These are phyloP conservation scores for Cotoneaster glaucophyllus DNA, from an alignment of 306 rosid genomes.

Conservation along the genomic window DNA sequence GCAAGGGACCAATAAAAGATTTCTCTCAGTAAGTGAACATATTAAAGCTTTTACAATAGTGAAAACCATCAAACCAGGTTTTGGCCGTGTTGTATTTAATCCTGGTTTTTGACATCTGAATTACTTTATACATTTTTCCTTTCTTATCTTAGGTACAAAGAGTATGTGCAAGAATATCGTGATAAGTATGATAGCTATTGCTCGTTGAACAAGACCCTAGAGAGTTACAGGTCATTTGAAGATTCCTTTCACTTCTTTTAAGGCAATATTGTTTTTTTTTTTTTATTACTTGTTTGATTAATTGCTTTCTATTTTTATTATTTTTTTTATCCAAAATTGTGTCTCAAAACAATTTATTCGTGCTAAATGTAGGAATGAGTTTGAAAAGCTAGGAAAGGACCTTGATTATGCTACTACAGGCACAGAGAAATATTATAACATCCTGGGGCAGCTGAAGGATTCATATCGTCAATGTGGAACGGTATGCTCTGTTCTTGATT, in stretches of 20 bases:
- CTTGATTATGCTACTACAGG: conserved; percentile 53
- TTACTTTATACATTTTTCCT: background rate
- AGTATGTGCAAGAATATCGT: conserved; percentile 77
- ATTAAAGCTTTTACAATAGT: conserved; percentile 9
- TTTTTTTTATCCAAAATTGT: conserved; percentile 1
- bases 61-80: background rate
- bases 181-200: conserved; percentile 79
- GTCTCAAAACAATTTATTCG: conserved; percentile 3
- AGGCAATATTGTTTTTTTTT: conserved; percentile 1
- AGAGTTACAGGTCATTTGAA: conserved; percentile 55
- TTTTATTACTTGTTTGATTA: conserved; percentile 6
- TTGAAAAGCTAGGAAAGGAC: conserved; percentile 60
- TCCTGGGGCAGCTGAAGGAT: conserved; percentile 58
- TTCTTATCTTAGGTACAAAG: conserved; percentile 54
- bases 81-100: conserved; percentile 8
- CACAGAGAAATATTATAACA: conserved; percentile 47
- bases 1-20: conserved; percentile 72
- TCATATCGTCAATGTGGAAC: conserved; percentile 58
- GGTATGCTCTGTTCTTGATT: conserved; percentile 36
- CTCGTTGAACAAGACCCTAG: conserved; percentile 81
- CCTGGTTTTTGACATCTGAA: conserved; percentile 29
- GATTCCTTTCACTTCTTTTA: background rate
- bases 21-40: conserved; percentile 65
- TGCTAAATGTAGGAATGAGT: conserved; percentile 49
- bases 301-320: conserved; percentile 6